Evolutionary conservation across 2,329 filamentous ascomycete species (phyloP).

Genomic region (Tolypocladium inflatum): DNA sequence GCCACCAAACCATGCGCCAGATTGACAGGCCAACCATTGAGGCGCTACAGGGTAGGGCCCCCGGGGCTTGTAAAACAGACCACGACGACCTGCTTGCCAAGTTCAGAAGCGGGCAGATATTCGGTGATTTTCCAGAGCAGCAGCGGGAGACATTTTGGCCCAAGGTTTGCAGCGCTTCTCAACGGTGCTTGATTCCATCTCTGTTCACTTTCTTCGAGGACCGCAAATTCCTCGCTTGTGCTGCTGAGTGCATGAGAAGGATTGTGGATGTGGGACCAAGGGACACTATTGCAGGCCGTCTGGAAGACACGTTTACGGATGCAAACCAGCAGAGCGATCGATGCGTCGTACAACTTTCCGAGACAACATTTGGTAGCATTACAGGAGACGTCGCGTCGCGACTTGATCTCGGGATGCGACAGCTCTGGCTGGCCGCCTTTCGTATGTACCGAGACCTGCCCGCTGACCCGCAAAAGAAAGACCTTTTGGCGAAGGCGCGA

Average conservation of each 20-base stretch:
- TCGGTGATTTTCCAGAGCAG: not conserved
- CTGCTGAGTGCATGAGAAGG: not conserved
- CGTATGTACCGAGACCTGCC: not conserved
- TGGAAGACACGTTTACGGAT: not conserved
- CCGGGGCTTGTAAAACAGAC: no score
- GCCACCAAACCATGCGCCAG: not conserved
- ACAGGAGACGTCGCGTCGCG: not conserved
- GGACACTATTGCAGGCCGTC: not conserved
- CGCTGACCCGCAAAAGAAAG: not conserved
- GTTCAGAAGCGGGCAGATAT: not conserved
- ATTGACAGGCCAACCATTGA: not conserved
- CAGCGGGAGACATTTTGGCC: not conserved
- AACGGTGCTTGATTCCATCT: not conserved
- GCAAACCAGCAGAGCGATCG: not conserved
- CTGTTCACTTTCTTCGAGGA: not conserved
- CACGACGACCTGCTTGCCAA: not conserved
- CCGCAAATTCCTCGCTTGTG: not conserved
- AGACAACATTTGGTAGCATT: not conserved
- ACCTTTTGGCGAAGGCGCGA: not conserved
- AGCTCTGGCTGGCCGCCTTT: slow-evolving; percentile 1
- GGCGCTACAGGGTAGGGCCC: no score
- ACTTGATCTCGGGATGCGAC: not conserved
- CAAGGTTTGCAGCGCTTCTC: not conserved
- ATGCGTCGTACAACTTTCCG: not conserved
- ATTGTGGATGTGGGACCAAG: not conserved